Base-by-base conservation (phyloP, 768 basidiomycete species). In the Tephrocybe sp. region DNA sequence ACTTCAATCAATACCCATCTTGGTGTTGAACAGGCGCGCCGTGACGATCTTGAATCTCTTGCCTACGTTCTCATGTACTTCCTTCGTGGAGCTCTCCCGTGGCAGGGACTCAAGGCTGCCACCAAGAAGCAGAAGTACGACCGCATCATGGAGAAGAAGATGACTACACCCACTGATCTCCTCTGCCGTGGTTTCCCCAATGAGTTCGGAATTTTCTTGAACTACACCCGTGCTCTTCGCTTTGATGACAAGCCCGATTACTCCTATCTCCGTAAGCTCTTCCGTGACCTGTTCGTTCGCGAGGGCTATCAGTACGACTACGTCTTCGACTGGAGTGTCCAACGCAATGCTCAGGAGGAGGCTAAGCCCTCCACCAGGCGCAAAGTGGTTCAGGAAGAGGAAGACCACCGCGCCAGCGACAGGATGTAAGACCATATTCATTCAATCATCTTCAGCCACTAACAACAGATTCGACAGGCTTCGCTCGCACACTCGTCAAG, bases 101-200 rank as follows among this genome's bases (percentile, higher is more conserved):
- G 95, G 95, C 97, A 99, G 70, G 97, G 97, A 52, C 83, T 99
- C 66, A 99, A 99, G 77, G 97, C 97, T 52, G 95, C 95, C 33
- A 99, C 97, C 52, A 99, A 99, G 91, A 99, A 99, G 83, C 97
- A 99, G 80, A 99, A 99, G 77, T 98, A 98, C 70, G 97, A 98
- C 72, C 88, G 97, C 53, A 99, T 99, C 76, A 99, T 99, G 97
- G 97, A 99, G 75, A 99, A 99, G 84, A 99, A 99, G 84, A 98
- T 99, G 94, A 97, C 97, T 30, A 97, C 94, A 0, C 91, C 94
- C 12, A 94, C 91, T 43, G 94, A 98, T 67, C 78, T 95, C 50
- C 84, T 99, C 23, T 98, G 95, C 77, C 94, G 95, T 58, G 94
- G 92, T n/a, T 98, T 97, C 82, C 95, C 97, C 54, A 94, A 94